Percentiles rank a stretch among this genome's conserved stretches.
Evolutionary conservation across 2,329 filamentous ascomycete genomes (phyloP).

Genomic region (Didymella exigua): DNA sequence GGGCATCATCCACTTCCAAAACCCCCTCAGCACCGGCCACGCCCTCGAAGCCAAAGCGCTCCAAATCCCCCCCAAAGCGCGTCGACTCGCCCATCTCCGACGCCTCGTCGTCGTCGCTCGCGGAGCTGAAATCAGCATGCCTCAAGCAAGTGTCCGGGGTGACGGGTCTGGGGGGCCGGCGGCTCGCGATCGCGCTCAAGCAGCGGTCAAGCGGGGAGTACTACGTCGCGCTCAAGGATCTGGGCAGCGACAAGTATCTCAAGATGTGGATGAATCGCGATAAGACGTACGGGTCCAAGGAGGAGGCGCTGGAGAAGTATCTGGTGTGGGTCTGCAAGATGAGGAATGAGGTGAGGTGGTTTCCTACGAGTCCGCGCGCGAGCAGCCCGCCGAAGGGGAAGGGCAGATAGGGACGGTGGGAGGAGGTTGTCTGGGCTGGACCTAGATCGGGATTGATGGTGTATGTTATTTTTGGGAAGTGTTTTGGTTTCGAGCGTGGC

Average conservation of each 20-base stretch:
- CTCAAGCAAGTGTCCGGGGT: constrained; percentile 23
- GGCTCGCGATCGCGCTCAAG: constrained; percentile 27
- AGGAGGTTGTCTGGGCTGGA: neutral
- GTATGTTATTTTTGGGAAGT: neutral
- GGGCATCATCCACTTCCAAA: neutral
- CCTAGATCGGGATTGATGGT: neutral
- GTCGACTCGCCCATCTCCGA: constrained; percentile 12
- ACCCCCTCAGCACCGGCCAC: neutral
- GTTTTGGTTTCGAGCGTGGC: neutral
- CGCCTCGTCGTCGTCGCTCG: neutral
- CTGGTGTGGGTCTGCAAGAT: constrained; percentile 33
- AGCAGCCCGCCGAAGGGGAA: constrained; percentile 9
- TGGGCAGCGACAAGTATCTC: constrained; percentile 34
- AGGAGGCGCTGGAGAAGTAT: constrained; percentile 34
- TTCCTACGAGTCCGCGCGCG: constrained; percentile 22
- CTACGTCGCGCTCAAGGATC: constrained; percentile 37
- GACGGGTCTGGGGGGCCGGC: constrained; percentile 31
- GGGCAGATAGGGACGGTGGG: neutral
- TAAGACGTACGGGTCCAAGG: constrained; percentile 29
- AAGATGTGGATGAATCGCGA: constrained; percentile 41
- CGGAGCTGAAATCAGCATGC: constrained; percentile 5
- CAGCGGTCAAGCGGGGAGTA: constrained; percentile 30
- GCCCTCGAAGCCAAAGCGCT: constrained; percentile 3
- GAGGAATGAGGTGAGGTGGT: constrained; percentile 30
- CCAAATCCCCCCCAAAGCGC: constrained; percentile 9